Percentiles rank a stretch among this genome's conserved stretches.
These are phyloP conservation scores for Entoloma clypeatum DNA, from an alignment of 1,284 basidiomycete species.

Conservation along the genomic window DNA sequence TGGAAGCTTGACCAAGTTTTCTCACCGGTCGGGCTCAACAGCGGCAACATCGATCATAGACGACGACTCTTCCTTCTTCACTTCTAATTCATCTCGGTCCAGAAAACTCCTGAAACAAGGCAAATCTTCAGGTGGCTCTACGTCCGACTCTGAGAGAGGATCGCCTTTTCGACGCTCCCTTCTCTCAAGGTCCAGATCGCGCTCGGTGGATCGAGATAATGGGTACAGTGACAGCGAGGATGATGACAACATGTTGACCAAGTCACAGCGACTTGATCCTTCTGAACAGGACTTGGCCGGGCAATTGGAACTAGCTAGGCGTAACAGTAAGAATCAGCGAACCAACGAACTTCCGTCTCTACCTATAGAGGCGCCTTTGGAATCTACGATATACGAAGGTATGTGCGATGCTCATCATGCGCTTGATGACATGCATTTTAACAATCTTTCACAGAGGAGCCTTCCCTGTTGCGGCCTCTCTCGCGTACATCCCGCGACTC, in stretches of 20 bases:
- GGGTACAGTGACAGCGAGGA: slow-evolving; percentile 46
- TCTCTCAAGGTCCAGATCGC: slow-evolving; percentile 37
- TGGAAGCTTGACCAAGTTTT: slow-evolving; percentile 64
- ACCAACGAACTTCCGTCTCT: slow-evolving; percentile 38
- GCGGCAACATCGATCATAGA: slow-evolving; percentile 58
- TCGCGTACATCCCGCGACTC: slow-evolving; percentile 49
- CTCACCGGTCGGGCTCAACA: slow-evolving; percentile 65
- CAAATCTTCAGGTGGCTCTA: slow-evolving; percentile 51
- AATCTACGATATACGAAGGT: slow-evolving; percentile 77
- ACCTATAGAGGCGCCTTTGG: slow-evolving; percentile 44
- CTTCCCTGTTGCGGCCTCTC: slow-evolving; percentile 50
- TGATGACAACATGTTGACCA: slow-evolving; percentile 31
- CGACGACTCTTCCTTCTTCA: slow-evolving; percentile 50
- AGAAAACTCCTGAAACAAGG: slow-evolving; percentile 55
- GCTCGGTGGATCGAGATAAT: slow-evolving; percentile 37
- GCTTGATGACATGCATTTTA: slow-evolving; percentile 12
- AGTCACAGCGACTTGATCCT: slow-evolving; percentile 43
- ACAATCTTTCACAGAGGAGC: slow-evolving; percentile 47
- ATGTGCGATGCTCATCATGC: slow-evolving; percentile 14
- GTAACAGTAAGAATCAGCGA: slow-evolving; percentile 76
- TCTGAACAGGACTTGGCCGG: slow-evolving; percentile 72
- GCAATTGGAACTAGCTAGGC: slow-evolving; percentile 73
- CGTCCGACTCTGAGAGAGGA: slow-evolving; percentile 43
- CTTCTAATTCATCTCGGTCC: slow-evolving; percentile 46
- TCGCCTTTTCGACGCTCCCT: slow-evolving; percentile 33